Percentiles rank a stretch among this genome's conserved stretches.
phyloP scores from a whole-genome alignment of 768 basidiomycete species.

The Gymnopilus junonius region DNA sequence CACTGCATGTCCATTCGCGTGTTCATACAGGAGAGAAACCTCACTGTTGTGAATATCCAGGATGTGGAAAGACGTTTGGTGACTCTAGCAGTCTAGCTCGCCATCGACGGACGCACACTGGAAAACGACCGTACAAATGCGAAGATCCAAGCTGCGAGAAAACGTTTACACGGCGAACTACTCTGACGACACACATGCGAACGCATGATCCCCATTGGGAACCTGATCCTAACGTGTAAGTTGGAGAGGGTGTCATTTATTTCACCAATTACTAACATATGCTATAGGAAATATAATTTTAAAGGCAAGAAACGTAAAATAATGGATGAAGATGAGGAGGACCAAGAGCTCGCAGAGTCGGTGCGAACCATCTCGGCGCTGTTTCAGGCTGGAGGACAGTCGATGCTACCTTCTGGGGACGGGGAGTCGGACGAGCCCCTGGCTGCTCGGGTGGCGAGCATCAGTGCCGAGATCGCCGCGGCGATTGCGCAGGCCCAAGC shows the following conservation, averaged over 20 bases:
- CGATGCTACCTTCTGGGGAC: slow-evolving; percentile 30
- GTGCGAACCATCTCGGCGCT: slow-evolving; percentile 77
- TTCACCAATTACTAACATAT: slow-evolving; percentile 23
- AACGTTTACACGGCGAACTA: slow-evolving; percentile 86
- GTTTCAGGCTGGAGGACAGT: slow-evolving; percentile 53
- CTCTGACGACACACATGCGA: slow-evolving; percentile 85
- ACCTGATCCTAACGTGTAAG: slow-evolving; percentile 82
- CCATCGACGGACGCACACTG: slow-evolving; percentile 88
- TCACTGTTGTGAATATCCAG: slow-evolving; percentile 88
- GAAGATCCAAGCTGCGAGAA: slow-evolving; percentile 84
- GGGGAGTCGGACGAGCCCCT: slow-evolving; percentile 49
- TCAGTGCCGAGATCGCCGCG: slow-evolving; percentile 81
- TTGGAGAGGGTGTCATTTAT: slow-evolving; percentile 14
- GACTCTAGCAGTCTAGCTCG: slow-evolving; percentile 92
- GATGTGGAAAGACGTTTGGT: slow-evolving; percentile 85
- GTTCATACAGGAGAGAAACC: slow-evolving; percentile 95
- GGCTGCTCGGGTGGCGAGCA: slow-evolving; percentile 72
- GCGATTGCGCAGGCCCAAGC: slow-evolving; percentile 78
- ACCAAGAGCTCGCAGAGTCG: slow-evolving; percentile 70
- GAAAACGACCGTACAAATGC: slow-evolving; percentile 86
- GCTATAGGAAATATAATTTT: slow-evolving; percentile 72
- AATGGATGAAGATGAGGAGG: slow-evolving; percentile 56
- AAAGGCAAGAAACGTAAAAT: slow-evolving; percentile 71
- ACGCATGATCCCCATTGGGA: slow-evolving; percentile 87
- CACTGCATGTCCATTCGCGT: slow-evolving; percentile 85